Conservation (phyloP, 352 stramenopile genomes). For the Phytophthora agathidicida region DNA sequence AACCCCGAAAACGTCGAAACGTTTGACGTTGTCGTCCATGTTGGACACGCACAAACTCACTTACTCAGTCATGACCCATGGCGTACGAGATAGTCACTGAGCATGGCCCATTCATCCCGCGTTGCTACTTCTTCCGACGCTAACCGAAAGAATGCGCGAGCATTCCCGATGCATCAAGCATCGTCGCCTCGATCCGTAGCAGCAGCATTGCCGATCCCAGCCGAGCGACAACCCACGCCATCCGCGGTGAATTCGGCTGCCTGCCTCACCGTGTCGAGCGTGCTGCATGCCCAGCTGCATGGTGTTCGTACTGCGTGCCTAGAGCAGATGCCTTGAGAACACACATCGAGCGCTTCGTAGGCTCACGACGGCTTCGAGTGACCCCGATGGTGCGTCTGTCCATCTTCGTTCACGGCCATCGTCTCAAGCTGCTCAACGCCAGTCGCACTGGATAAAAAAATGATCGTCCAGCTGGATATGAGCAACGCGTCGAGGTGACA, state of each 20-base stretch:
- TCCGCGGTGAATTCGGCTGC: not conserved
- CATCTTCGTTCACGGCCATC: constrained; percentile 6
- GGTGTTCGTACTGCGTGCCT: constrained; percentile 2
- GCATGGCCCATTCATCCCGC: not conserved
- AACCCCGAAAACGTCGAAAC: too few species aligned
- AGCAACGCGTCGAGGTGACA: constrained; percentile 19
- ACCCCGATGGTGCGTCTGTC: constrained; percentile 2
- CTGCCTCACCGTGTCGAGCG: not conserved
- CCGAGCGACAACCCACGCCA: not conserved
- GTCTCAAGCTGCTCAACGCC: not conserved
- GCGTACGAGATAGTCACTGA: not conserved
- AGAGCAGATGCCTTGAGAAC: constrained; percentile 6
- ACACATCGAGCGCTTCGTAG: constrained; percentile 1
- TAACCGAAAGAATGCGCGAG: not conserved
- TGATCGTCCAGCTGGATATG: constrained; percentile 26
- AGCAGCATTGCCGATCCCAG: too few species aligned
- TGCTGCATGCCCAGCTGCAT: constrained; percentile 4
- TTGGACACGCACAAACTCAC: not conserved
- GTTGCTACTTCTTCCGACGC: not conserved
- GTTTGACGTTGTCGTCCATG: too few species aligned
- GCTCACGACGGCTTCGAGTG: not conserved
- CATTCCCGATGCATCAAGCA: not conserved
- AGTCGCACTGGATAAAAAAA: constrained; percentile 15
- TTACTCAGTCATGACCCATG: too few species aligned
- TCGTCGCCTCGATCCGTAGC: not conserved